phyloP scores from a whole-genome alignment of 768 basidiomycete genomes.

The Cystobasidium ongulense region DNA sequence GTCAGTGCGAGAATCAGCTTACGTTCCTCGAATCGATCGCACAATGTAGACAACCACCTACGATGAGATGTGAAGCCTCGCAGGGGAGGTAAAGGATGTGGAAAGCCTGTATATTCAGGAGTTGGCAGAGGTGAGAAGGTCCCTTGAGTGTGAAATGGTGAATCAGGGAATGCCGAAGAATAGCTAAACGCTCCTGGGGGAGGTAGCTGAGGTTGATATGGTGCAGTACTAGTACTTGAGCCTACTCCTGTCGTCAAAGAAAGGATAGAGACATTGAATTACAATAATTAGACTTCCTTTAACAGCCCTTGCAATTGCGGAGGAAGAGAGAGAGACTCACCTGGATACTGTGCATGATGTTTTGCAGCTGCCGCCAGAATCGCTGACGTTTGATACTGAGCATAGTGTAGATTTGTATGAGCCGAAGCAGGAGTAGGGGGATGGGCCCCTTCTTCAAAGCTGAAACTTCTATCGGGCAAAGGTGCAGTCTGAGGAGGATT shows the following conservation, averaged over 20 bases:
- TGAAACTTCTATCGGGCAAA: background rate
- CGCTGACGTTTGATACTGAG: background rate
- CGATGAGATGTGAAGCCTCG: background rate
- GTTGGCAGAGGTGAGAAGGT: background rate
- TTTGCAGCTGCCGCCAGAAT: background rate
- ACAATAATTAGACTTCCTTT: too few species aligned
- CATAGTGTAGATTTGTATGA: background rate
- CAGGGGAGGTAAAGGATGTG: background rate
- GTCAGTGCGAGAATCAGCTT: background rate
- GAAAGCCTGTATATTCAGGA: background rate
- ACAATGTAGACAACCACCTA: background rate
- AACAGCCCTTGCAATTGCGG: too few species aligned
- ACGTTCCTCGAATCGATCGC: background rate
- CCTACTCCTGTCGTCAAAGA: too few species aligned
- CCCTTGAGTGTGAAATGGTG: background rate
- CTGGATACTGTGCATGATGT: conserved; percentile 14
- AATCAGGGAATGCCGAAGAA: background rate
- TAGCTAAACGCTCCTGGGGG: background rate
- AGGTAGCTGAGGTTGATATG: background rate
- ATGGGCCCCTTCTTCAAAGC: background rate
- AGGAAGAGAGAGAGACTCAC: background rate
- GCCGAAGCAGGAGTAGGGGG: conserved; percentile 12
- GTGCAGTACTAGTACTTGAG: too few species aligned
- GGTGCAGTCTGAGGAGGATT: conserved; percentile 23
- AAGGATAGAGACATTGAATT: too few species aligned